Evolutionary conservation across 1,284 basidiomycete species (phyloP).

Genomic region (Cutaneotrichosporon sp.): DNA sequence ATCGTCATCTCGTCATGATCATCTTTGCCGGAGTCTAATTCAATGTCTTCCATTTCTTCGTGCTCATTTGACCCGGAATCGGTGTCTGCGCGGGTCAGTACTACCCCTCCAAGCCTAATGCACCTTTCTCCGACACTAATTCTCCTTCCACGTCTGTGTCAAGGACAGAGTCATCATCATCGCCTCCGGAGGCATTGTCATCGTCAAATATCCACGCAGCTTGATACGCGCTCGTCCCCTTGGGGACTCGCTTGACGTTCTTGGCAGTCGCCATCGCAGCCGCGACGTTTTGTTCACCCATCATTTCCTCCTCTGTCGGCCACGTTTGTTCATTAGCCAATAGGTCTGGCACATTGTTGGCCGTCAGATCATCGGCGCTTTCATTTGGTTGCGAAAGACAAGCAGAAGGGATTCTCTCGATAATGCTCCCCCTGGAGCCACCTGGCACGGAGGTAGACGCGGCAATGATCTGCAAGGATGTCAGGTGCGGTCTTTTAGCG

Average conservation of each 20-base stretch:
- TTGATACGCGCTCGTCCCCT: constrained; percentile 88
- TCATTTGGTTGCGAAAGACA: constrained; percentile 53
- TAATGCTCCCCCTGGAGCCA: not conserved
- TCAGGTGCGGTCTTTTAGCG: not conserved
- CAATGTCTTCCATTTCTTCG: constrained; percentile 64
- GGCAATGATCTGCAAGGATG: constrained; percentile 25
- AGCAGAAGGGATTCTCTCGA: not conserved
- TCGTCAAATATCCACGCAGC: constrained; percentile 89
- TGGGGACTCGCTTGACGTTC: constrained; percentile 69
- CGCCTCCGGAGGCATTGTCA: constrained; percentile 54
- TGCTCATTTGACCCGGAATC: constrained; percentile 46
- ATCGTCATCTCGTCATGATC: constrained; percentile 52
- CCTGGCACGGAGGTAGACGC: constrained; percentile 7
- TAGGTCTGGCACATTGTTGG: constrained; percentile 80
- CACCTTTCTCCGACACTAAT: constrained; percentile 38
- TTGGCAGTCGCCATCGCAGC: constrained; percentile 54
- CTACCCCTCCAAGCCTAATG: constrained; percentile 33
- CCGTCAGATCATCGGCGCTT: constrained; percentile 79
- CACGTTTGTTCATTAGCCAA: constrained; percentile 95
- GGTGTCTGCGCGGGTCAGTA: constrained; percentile 26
- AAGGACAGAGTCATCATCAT: constrained; percentile 42
- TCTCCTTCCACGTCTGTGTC: constrained; percentile 27
- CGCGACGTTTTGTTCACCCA: constrained; percentile 36
- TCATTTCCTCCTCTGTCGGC: constrained; percentile 97
- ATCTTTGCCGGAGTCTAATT: constrained; percentile 48